Percentiles rank a stretch among this genome's conserved stretches.
These are phyloP conservation scores for Colletotrichum sp. DNA, from an alignment of 2,329 filamentous ascomycete species.

Conservation along the genomic window DNA sequence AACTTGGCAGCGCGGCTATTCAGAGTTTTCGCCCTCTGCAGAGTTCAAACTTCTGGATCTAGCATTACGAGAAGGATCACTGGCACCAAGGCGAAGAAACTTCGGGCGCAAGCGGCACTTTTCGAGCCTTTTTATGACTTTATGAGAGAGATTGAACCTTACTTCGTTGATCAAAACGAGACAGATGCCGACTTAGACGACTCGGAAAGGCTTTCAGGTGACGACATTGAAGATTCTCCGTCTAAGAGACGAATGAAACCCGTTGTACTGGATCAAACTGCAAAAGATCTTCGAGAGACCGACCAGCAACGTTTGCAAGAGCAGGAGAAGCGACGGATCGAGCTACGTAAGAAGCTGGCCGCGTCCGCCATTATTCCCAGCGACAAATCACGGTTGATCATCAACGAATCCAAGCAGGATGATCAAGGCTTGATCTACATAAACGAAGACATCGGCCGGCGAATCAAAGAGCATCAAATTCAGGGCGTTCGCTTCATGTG, in stretches of 20 bases:
- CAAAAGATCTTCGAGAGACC: slow-evolving; percentile 58
- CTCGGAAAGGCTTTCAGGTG: not conserved
- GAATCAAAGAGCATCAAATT: slow-evolving; percentile 82
- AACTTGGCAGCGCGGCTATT: slow-evolving; percentile 12
- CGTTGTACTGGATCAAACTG: slow-evolving; percentile 52
- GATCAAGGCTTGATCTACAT: slow-evolving; percentile 68
- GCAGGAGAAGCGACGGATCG: slow-evolving; percentile 57
- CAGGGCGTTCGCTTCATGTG: slow-evolving; percentile 87
- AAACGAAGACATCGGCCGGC: slow-evolving; percentile 63
- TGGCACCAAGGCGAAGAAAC: not conserved
- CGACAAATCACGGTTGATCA: slow-evolving; percentile 59
- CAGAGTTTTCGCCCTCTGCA: slow-evolving; percentile 3
- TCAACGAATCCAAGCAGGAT: slow-evolving; percentile 71
- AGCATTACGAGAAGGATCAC: slow-evolving; percentile 22
- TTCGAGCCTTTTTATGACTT: slow-evolving; percentile 35
- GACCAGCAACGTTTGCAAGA: slow-evolving; percentile 59
- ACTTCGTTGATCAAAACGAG: not conserved
- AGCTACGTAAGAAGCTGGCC: slow-evolving; percentile 51
- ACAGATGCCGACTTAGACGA: not conserved
- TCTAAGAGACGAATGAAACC: slow-evolving; percentile 51
- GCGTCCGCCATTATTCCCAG: slow-evolving; percentile 45
- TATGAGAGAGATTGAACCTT: slow-evolving; percentile 23
- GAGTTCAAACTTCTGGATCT: not conserved
- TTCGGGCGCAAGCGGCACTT: slow-evolving; percentile 26
- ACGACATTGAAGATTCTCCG: slow-evolving; percentile 29